Evolutionary conservation across 1,284 basidiomycete genomes (phyloP).

Genomic region (Apiotrichum laibachii): DNA sequence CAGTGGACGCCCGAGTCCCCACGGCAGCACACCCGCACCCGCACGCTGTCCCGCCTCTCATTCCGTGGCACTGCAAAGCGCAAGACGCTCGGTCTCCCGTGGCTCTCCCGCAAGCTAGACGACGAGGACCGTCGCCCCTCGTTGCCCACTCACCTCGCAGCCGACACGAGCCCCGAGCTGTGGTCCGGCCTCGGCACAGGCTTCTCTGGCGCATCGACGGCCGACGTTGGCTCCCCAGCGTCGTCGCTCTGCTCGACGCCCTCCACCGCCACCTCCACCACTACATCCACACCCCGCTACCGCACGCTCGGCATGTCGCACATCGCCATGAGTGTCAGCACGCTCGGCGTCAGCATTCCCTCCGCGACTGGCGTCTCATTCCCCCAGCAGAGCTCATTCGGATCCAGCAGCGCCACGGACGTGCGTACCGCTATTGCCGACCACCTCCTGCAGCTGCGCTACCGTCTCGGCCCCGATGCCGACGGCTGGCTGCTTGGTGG

Average conservation of each 20-base stretch:
- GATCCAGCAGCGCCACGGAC: neutral
- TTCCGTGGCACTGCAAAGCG: slow-evolving; percentile 11
- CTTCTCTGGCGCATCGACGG: neutral
- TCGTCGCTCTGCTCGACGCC: neutral
- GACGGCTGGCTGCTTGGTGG: slow-evolving; percentile 38
- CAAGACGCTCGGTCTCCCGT: slow-evolving; percentile 22
- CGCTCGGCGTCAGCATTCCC: neutral
- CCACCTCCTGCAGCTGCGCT: slow-evolving; percentile 31
- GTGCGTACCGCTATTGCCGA: slow-evolving; percentile 24
- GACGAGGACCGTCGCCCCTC: slow-evolving; percentile 32
- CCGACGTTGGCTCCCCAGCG: neutral
- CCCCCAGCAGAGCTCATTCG: no score
- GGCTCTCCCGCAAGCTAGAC: slow-evolving; percentile 21
- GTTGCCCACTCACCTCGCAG: slow-evolving; percentile 23
- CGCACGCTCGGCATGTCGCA: neutral
- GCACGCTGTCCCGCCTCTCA: slow-evolving; percentile 18
- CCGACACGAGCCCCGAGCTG: neutral
- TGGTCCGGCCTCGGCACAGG: slow-evolving; percentile 2
- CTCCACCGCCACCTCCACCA: slow-evolving; percentile 1
- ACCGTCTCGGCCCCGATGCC: slow-evolving; percentile 23
- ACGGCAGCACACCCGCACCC: neutral
- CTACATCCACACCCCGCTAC: neutral
- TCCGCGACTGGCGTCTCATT: no score
- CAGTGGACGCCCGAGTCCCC: neutral
- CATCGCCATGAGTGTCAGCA: neutral